Conservation (phyloP, 495 filamentous ascomycete species). For the Penicillium tannophilum region DNA sequence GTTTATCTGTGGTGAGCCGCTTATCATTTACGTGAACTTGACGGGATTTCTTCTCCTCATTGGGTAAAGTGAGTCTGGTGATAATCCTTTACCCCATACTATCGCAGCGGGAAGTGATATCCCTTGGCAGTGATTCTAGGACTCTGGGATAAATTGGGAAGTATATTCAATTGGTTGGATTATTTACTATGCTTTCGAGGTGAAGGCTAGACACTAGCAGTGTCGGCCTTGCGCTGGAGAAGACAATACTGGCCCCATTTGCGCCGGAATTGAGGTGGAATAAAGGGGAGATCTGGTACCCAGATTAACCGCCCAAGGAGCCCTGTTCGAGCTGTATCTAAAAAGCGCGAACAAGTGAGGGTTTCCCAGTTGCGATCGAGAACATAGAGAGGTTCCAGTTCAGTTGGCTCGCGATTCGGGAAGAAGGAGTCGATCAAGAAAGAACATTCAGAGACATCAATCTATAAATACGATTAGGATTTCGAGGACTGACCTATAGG, state of each 20-base stretch:
- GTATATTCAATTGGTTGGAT: not conserved
- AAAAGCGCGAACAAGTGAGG: slow-evolving; percentile 71
- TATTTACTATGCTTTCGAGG: not conserved
- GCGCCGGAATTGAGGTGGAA: slow-evolving; percentile 69
- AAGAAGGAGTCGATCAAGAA: slow-evolving; percentile 91
- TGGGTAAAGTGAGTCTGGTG: slow-evolving; percentile 20
- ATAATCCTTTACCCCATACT: slow-evolving; percentile 10
- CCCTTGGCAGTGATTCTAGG: not conserved
- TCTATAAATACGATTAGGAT: slow-evolving; percentile 41
- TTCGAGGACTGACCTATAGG: no score
- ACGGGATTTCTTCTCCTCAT: slow-evolving; percentile 28
- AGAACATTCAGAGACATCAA: slow-evolving; percentile 69
- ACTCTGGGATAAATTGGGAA: not conserved
- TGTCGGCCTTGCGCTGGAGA: slow-evolving; percentile 48
- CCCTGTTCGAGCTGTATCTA: slow-evolving; percentile 76
- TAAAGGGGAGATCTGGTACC: slow-evolving; percentile 71
- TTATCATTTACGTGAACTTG: slow-evolving; percentile 20
- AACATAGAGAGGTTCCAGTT: slow-evolving; percentile 75
- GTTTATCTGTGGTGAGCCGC: slow-evolving; percentile 20
- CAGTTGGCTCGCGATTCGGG: slow-evolving; percentile 52
- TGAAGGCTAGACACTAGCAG: slow-evolving; percentile 14
- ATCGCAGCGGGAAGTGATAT: not conserved
- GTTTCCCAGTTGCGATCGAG: slow-evolving; percentile 72
- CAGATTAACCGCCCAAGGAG: slow-evolving; percentile 79
- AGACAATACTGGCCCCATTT: slow-evolving; percentile 86